Base-by-base conservation (phyloP, 495 filamentous ascomycete genomes). In the Trichoderma reesei region DNA sequence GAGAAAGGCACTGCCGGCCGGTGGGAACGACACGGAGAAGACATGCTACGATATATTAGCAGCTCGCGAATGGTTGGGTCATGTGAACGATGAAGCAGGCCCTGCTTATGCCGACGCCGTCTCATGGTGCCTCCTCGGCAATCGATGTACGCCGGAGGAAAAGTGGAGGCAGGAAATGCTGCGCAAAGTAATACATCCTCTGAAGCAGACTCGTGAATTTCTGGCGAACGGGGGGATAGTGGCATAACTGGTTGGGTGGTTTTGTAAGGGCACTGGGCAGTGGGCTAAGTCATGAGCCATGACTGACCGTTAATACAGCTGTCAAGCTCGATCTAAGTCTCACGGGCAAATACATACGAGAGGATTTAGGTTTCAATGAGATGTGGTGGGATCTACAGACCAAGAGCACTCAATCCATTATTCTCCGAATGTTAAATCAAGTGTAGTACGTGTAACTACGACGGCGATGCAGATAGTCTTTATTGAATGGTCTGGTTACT, bases 51-150 rank as follows among this genome's bases (percentile, higher is more conserved):
- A 76, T 60, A 51, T 69, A 11, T 56, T 67, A 1, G 69, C 69
- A 1, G 74, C 74, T 8, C 63, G 65, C 34, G 39, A 72, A 34
- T 75, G 72, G 74, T 64, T 38, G 36, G 51, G 66, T 2, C 61
- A 65, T 16, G 75, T 73, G 0, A 59, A 65, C 11, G 74, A 73
- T 1, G 75, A 77, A 65, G 73, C 71, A 0, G 75, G 76, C 0
- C 59, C 60, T 1, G 75, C 74, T 26, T 77, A 72, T 63, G 66
- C 68, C 14, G 63, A 69, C 1, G 75, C 75, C 3, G 70, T 75
- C 3, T 63, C 68, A 33, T 76, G 75, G 76, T 78, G 75, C 64
- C 61, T 78, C 9, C 65, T 64, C 0, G 69, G 68, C 1, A 62
- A 67, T n/a, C 42, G 64, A 6, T 33, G 20, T n/a, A 20, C 51